phyloP scores from a whole-genome alignment of 1,284 basidiomycete genomes.

The Marasmius tenuissimus region DNA sequence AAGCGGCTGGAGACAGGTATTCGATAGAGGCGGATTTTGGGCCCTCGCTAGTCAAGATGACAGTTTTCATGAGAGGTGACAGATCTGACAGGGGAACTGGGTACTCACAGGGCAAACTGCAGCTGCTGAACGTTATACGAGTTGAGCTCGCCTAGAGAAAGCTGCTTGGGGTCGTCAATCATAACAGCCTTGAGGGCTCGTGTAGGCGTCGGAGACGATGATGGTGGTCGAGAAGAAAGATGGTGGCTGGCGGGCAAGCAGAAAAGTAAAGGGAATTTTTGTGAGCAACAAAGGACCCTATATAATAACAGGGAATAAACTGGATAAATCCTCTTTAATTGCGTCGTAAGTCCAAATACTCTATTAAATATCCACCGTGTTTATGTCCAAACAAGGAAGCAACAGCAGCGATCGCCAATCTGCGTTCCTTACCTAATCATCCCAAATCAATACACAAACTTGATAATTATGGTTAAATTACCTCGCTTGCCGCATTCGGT shows the following conservation, averaged over 20 bases:
- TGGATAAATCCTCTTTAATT: neutral
- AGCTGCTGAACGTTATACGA: slow-evolving; percentile 64
- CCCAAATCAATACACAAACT: slow-evolving; percentile 1
- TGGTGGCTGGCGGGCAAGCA: neutral
- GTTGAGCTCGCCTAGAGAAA: slow-evolving; percentile 42
- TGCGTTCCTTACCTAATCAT: slow-evolving; percentile 5
- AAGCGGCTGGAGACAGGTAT: slow-evolving; percentile 47
- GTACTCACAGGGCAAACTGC: slow-evolving; percentile 57
- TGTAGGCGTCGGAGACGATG: neutral
- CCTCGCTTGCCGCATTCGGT: slow-evolving; percentile 10
- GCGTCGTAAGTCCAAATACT: neutral
- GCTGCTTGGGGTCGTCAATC: slow-evolving; percentile 40
- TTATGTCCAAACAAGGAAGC: neutral
- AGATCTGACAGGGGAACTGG: slow-evolving; percentile 15
- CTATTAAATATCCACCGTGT: neutral
- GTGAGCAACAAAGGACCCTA: neutral
- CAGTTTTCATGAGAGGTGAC: slow-evolving; percentile 11
- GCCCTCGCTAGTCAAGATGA: slow-evolving; percentile 29
- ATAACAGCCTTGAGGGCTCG: slow-evolving; percentile 21
- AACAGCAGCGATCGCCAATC: slow-evolving; percentile 6
- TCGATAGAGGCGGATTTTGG: slow-evolving; percentile 41
- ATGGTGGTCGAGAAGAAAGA: neutral
- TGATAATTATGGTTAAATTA: slow-evolving; percentile 17
- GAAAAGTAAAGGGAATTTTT: neutral
- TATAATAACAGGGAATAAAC: neutral